phyloP scores from a whole-genome alignment of 1,284 basidiomycete species.

The Heterobasidion occidentale region DNA sequence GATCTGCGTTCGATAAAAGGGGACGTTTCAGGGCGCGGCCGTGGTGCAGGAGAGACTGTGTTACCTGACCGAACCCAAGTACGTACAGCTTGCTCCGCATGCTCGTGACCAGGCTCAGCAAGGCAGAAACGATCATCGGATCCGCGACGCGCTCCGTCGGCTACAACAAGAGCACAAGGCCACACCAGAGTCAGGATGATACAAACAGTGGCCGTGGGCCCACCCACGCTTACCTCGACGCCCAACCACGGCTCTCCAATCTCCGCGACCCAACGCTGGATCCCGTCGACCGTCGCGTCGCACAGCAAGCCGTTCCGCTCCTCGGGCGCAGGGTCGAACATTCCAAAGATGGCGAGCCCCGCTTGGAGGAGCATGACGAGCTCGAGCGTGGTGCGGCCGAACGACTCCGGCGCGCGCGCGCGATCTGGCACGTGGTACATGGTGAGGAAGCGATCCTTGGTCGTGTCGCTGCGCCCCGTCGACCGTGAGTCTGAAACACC shows the following conservation, averaged over 20 bases:
- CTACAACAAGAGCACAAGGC: slow-evolving; percentile 23
- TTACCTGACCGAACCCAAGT: slow-evolving; percentile 35
- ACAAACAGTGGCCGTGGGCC: neutral
- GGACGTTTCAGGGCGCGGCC: neutral
- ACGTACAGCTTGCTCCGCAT: slow-evolving; percentile 60
- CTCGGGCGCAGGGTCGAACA: slow-evolving; percentile 39
- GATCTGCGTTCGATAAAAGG: slow-evolving; percentile 24
- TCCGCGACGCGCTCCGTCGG: slow-evolving; percentile 66
- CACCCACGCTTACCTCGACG: slow-evolving; percentile 42
- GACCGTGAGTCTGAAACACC: slow-evolving; percentile 5
- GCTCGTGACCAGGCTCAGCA: slow-evolving; percentile 60
- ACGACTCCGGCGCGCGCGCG: slow-evolving; percentile 25
- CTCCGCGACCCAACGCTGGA: slow-evolving; percentile 56
- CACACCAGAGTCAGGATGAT: neutral
- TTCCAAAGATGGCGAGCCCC: slow-evolving; percentile 59
- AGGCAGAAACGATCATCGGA: slow-evolving; percentile 56
- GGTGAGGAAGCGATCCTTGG: slow-evolving; percentile 67
- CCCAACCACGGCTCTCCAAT: slow-evolving; percentile 54
- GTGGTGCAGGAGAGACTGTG: slow-evolving; percentile 1
- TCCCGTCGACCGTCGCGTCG: slow-evolving; percentile 62
- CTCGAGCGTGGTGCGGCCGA: slow-evolving; percentile 60
- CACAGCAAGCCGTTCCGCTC: slow-evolving; percentile 61
- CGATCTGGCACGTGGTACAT: slow-evolving; percentile 55
- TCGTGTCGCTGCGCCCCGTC: slow-evolving; percentile 46
- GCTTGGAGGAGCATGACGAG: slow-evolving; percentile 67